A percentile compares a stretch with the other conserved stretches of the same genome.
These are phyloP conservation scores for Elsinoe arachidis DNA, from an alignment of 2,329 filamentous ascomycete genomes.

Conservation along the genomic window DNA sequence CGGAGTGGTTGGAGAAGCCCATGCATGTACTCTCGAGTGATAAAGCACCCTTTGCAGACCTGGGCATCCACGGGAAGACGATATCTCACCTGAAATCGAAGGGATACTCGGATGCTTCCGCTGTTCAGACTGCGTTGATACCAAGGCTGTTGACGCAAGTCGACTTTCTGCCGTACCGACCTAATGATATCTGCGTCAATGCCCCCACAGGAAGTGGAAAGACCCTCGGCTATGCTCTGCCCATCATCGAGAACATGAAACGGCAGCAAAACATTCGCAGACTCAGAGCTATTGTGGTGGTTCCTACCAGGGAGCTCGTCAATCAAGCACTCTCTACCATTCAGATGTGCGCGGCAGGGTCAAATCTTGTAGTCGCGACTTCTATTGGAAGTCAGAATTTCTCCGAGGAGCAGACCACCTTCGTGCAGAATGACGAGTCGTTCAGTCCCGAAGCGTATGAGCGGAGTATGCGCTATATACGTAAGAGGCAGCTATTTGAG, in stretches of 20 bases:
- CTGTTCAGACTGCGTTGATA: constrained; percentile 70
- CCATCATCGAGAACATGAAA: constrained; percentile 64
- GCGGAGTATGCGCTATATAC: constrained; percentile 35
- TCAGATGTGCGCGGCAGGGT: constrained; percentile 63
- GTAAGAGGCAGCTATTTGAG: constrained; percentile 21
- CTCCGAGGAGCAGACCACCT: constrained; percentile 51
- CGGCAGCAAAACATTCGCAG: constrained; percentile 26
- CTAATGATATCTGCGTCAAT: constrained; percentile 78
- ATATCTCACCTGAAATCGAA: constrained; percentile 57
- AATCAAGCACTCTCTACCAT: constrained; percentile 73
- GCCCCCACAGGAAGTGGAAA: constrained; percentile 95
- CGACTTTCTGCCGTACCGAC: constrained; percentile 48
- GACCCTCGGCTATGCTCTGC: constrained; percentile 82
- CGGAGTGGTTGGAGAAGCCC: constrained; percentile 70
- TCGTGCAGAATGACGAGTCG: constrained; percentile 48
- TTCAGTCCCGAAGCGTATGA: constrained; percentile 59
- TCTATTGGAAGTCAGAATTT: constrained; percentile 75
- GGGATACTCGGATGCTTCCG: constrained; percentile 63
- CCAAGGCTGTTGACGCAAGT: constrained; percentile 60
- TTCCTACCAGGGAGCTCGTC: constrained; percentile 86
- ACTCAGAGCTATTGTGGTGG: constrained; percentile 71
- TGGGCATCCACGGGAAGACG: constrained; percentile 50
- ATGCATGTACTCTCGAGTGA: constrained; percentile 57
- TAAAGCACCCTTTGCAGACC: constrained; percentile 51
- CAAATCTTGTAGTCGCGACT: constrained; percentile 67